Base-by-base conservation (phyloP, 345 rosid species). In the Bruguiera sexangula region DNA sequence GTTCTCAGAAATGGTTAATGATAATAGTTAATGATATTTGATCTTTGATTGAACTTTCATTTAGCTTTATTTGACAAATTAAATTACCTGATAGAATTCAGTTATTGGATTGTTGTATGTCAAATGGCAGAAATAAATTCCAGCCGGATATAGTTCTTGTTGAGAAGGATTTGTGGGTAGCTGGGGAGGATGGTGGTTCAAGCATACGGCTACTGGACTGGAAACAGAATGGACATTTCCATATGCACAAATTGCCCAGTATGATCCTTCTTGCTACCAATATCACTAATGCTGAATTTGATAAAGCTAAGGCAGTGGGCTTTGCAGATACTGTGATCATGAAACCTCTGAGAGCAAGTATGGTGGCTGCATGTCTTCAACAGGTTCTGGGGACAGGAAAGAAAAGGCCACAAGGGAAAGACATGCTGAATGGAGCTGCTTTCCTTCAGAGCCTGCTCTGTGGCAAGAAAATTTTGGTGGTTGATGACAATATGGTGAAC, bases 271-370 rank as follows among this genome's bases (percentile, higher is more conserved):
- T 95, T 22, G 92, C 96, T 27, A 95, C 93, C 13, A 95, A 88
- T 71, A 86, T 92, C 16, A 83, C 82, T 8, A 82, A 81, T 22
- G 62, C 73, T 0, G 97, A 95, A 65, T 76, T 87, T 66, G 87
- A 80, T 58, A 90, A 79, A 82, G 96, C 97, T 2, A 92, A 84
- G 76, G 79, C 87, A 24, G 87, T 86, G n/a, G 99, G 97, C 5
- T 95, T 95, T 74, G 84, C 92, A 0, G 97, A 95, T 76, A 95
- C 97, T 0, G 86, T 83, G 66, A 86, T 95, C 61, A 88, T 95
- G 96, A 95, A 95, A 67, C 99, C 99, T 3, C 68, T 95, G 70
- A 84, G 99, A 78, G 93, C 97, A 60, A 95, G 96, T 75, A 95
- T 92, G 99, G 79, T 95, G 8, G 97, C 92, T 4, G 99, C 99